A percentile compares a stretch with the other conserved stretches of the same genome.
These are phyloP conservation scores for Hordeum vulgare DNA, from an alignment of 176 grass and related monocot genomes.

Conservation along the genomic window MorexV3_pseudomolecules_assembly NC_058524.1:110969436-110969935, in stretches of 20 bases:
- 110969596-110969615: background rate
- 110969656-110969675: constrained; percentile 92
- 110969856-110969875: constrained; percentile 91
- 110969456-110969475: background rate
- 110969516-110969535: background rate
- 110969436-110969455: background rate
- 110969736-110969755: background rate
- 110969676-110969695: constrained; percentile 93
- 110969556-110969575: background rate
- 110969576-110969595: background rate
- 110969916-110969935: background rate
- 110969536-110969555: background rate
- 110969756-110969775: background rate
- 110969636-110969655: constrained; percentile 35
- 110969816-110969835: constrained; percentile 56
- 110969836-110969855: constrained; percentile 88
- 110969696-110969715: constrained; percentile 86
- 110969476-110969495: background rate
- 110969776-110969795: background rate
- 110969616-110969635: background rate
- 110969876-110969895: constrained; percentile 92
- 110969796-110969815: background rate
- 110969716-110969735: constrained; percentile 37
- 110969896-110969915: background rate
- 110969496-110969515: background rate